Evolutionary conservation across 2,329 filamentous ascomycete species (phyloP).

Genomic region (Emericellopsis cladophorae): DNA sequence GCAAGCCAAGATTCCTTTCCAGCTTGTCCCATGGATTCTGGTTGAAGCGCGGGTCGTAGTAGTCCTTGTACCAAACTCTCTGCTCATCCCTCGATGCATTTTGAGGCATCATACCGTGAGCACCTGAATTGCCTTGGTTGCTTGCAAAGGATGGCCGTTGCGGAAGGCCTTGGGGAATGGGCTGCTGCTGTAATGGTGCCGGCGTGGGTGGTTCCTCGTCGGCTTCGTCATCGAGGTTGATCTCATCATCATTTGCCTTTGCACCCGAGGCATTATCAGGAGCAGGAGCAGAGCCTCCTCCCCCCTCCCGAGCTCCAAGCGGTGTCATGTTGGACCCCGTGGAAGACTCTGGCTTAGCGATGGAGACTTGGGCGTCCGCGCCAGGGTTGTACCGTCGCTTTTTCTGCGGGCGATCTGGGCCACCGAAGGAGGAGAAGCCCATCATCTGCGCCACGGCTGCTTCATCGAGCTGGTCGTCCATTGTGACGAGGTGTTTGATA

Average conservation of each 20-base stretch:
- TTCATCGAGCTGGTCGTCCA: conserved; percentile 17
- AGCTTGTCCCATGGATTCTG: conserved; percentile 59
- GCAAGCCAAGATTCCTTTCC: conserved; percentile 32
- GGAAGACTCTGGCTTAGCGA: conserved; percentile 17
- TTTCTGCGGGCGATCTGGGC: conserved; percentile 38
- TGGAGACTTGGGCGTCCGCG: conserved; percentile 26
- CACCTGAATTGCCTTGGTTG: too few relatives aligned
- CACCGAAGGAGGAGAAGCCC: conserved; percentile 63
- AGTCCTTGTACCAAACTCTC: conserved; percentile 47
- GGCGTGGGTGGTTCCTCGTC: background rate
- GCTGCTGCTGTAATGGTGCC: background rate
- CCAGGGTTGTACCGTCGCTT: conserved; percentile 54
- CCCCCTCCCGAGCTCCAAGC: conserved; percentile 10
- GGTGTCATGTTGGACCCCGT: conserved; percentile 24
- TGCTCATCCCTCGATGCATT: conserved; percentile 2
- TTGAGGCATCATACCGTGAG: conserved; percentile 5
- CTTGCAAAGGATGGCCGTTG: conserved; percentile 13
- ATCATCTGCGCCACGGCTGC: conserved; percentile 52
- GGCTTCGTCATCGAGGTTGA: conserved; percentile 26
- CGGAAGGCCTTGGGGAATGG: conserved; percentile 11
- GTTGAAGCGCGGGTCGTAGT: conserved; percentile 58
- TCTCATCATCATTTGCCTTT: conserved; percentile 28
- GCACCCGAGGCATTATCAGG: conserved; percentile 4
- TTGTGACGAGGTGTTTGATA: background rate
- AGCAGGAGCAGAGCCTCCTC: background rate